phyloP scores from a whole-genome alignment of 2,329 filamentous ascomycete genomes.

The Ceratocystis huliohia region DNA sequence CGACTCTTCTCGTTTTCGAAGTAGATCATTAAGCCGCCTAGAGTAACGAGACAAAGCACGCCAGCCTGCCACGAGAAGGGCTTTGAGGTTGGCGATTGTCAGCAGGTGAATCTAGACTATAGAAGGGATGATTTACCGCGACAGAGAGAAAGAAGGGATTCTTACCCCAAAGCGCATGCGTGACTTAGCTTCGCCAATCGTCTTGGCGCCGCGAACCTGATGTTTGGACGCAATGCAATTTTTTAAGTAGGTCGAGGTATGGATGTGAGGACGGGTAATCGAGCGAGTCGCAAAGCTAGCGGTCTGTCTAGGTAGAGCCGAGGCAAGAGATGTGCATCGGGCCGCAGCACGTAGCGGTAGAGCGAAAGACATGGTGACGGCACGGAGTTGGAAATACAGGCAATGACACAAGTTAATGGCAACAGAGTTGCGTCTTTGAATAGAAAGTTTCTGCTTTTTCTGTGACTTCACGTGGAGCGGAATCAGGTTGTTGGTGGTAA shows the following conservation, averaged over 20 bases:
- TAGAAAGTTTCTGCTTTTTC: neutral
- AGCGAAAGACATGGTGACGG: conserved; percentile 11
- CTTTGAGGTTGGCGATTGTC: conserved; percentile 30
- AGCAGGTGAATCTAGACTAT: neutral
- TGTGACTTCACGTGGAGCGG: neutral
- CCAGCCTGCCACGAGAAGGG: conserved; percentile 93
- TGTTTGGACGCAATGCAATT: neutral
- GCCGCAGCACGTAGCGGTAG: conserved; percentile 7
- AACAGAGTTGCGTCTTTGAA: neutral
- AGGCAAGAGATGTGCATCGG: neutral
- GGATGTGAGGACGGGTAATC: conserved; percentile 7
- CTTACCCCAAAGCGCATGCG: conserved; percentile 44
- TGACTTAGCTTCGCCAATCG: conserved; percentile 47
- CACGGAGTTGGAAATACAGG: neutral
- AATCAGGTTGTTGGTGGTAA: neutral
- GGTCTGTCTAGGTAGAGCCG: conserved; percentile 4
- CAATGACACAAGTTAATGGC: neutral
- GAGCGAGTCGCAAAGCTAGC: conserved; percentile 18
- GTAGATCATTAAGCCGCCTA: conserved; percentile 68
- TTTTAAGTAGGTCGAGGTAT: conserved; percentile 23
- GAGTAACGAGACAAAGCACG: conserved; percentile 68
- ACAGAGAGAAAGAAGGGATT: neutral
- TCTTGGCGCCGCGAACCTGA: conserved; percentile 32
- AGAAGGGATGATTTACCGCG: neutral
- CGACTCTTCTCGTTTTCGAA: conserved; percentile 88